A percentile compares a stretch with the other conserved stretches of the same genome.
phyloP scores from a whole-genome alignment of 257 asterid genomes.

The Prunella vulgaris region DNA sequence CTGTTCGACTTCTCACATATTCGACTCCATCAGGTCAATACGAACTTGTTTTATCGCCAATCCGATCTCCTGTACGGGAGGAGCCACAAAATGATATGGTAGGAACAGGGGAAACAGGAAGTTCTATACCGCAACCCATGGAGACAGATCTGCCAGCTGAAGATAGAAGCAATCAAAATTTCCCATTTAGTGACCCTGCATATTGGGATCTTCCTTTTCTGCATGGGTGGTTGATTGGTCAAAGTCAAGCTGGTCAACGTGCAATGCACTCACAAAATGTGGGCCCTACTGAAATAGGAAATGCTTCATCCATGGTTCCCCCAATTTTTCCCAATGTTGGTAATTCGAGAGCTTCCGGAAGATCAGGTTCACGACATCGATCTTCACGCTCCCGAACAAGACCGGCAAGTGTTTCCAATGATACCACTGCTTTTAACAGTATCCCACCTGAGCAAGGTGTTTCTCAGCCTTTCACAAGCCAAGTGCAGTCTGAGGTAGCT shows the following conservation, averaged over 20 bases:
- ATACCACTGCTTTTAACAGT: constrained; percentile 39
- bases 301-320: constrained; percentile 41
- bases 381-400: constrained; percentile 54
- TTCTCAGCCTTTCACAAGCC: constrained; percentile 59
- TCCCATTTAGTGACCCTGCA: constrained; percentile 81
- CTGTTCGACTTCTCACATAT: constrained; percentile 77
- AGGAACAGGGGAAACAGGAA: constrained; percentile 36
- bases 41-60: constrained; percentile 77
- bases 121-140: constrained; percentile 52
- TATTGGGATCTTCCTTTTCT: constrained; percentile 93
- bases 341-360: constrained; percentile 50
- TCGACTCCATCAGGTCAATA: constrained; percentile 96
- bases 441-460: constrained; percentile 42
- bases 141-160: constrained; percentile 65
- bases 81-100: constrained; percentile 45
- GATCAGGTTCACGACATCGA: constrained; percentile 66
- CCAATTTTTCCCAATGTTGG: constrained; percentile 36
- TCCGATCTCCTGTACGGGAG: constrained; percentile 61
- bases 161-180: constrained; percentile 58
- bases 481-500: constrained; percentile 81
- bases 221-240: constrained; percentile 98
- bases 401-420: constrained; percentile 41
- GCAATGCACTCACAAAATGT: constrained; percentile 50
- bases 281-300: constrained; percentile 43
- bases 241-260: constrained; percentile 49